Conservation (phyloP, 75 land plant genomes). For the Selaginella moellendorffii region DNA sequence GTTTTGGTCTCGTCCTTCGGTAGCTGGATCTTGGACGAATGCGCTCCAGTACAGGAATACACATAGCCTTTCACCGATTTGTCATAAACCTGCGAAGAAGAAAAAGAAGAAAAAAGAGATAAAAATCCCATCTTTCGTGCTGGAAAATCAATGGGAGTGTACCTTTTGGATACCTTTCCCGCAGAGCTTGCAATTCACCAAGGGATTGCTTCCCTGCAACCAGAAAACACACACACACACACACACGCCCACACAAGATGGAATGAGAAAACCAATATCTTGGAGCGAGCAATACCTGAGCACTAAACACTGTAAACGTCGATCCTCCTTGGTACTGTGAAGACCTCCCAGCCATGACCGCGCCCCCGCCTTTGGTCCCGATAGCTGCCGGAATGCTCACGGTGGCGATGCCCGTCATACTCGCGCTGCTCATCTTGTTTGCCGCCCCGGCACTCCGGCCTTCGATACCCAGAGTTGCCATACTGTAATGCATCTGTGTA, state of each 20-base stretch:
- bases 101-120: no score
- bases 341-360: not conserved
- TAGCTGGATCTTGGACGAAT: constrained; percentile 26
- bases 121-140: no score
- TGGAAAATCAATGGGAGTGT: no score
- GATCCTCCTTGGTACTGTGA: constrained; percentile 25
- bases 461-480: not conserved
- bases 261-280: no score
- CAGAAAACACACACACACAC: not conserved
- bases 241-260: no score
- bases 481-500: not conserved
- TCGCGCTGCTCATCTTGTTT: not conserved
- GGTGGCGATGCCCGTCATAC: not conserved
- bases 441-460: not conserved
- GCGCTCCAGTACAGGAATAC: constrained; percentile 21
- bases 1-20: constrained; percentile 27
- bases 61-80: constrained; percentile 25
- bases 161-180: constrained; percentile 30
- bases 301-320: constrained; percentile 23
- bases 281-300: constrained; percentile 20
- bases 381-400: not conserved
- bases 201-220: constrained; percentile 30
- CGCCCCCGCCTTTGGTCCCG: not conserved
- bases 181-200: constrained; percentile 22
- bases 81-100: constrained; percentile 19